These are phyloP conservation scores for Buxus sempervirens DNA, from an alignment of 164 flowering plant species.

Conservation along the genomic window DNA sequence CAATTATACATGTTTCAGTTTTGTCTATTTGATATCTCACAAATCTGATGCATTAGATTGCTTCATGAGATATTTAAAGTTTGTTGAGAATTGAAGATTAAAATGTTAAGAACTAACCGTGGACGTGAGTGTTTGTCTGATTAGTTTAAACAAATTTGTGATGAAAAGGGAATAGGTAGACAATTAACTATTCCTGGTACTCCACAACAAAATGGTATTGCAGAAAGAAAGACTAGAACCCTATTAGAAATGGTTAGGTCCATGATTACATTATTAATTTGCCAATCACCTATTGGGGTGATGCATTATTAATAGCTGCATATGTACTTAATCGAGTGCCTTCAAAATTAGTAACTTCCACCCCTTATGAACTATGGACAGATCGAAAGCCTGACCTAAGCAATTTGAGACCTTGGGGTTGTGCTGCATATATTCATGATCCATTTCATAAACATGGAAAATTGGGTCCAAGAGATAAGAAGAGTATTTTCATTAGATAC, in stretches of 20 bases:
- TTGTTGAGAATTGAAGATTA: neutral
- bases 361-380: too few species aligned
- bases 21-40: constrained; percentile 6
- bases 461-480: too few species aligned
- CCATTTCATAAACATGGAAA: too few species aligned
- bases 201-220: constrained; percentile 5
- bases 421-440: too few species aligned
- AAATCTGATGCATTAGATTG: constrained; percentile 2
- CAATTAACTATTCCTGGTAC: neutral
- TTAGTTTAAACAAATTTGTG: constrained; percentile 1
- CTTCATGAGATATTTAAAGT: neutral
- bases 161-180: neutral
- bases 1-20: neutral
- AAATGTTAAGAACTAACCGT: neutral
- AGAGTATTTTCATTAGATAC: too few species aligned
- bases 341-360: too few species aligned
- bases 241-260: constrained; percentile 1
- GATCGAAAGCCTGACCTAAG: too few species aligned
- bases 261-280: too few species aligned
- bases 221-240: neutral
- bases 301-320: too few species aligned
- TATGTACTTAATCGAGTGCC: too few species aligned
- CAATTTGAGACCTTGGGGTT: too few species aligned
- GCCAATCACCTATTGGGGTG: too few species aligned
- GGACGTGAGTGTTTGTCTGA: constrained; percentile 1